Evolutionary conservation across 441 rosid genomes (phyloP).

Genomic region (Pelargonium citronellum): DNA sequence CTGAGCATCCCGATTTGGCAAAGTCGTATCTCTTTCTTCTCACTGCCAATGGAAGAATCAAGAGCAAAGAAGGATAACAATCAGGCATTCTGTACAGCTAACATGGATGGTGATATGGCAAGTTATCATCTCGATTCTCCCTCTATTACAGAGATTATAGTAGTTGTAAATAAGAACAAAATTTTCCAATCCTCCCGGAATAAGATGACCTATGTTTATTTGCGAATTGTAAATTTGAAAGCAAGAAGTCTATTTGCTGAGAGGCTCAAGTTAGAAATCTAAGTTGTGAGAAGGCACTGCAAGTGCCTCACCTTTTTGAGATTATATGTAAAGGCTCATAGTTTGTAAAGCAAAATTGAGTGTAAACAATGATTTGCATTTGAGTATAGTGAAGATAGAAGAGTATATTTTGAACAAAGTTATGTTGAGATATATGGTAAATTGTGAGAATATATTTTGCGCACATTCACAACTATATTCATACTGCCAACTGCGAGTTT

Average conservation of each 20-base stretch:
- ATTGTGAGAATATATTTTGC: too few relatives aligned
- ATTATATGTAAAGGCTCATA: constrained; percentile 9
- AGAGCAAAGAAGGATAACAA: constrained; percentile 4
- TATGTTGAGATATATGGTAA: too few relatives aligned
- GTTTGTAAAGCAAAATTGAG: constrained; percentile 23
- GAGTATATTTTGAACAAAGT: not conserved
- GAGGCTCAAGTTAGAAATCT: constrained; percentile 7
- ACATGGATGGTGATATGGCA: constrained; percentile 28
- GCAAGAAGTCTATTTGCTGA: not conserved
- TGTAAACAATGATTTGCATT: constrained; percentile 19
- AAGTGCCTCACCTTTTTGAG: constrained; percentile 15
- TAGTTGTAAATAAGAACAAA: constrained; percentile 35
- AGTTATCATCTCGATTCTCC: constrained; percentile 16
- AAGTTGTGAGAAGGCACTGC: constrained; percentile 3
- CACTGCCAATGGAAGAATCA: constrained; percentile 3
- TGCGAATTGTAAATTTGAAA: constrained; percentile 18
- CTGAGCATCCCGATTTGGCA: constrained; percentile 20
- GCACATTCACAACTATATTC: too few relatives aligned
- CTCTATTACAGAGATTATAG: constrained; percentile 16
- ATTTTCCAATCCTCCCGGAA: constrained; percentile 22
- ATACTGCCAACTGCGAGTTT: too few relatives aligned
- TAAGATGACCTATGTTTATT: constrained; percentile 28
- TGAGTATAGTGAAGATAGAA: not conserved
- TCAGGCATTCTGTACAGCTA: constrained; percentile 37
- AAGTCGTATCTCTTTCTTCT: constrained; percentile 22